These are phyloP conservation scores for Platismatia glauca DNA, from an alignment of 495 filamentous ascomycete species.

Conservation along the genomic window DNA sequence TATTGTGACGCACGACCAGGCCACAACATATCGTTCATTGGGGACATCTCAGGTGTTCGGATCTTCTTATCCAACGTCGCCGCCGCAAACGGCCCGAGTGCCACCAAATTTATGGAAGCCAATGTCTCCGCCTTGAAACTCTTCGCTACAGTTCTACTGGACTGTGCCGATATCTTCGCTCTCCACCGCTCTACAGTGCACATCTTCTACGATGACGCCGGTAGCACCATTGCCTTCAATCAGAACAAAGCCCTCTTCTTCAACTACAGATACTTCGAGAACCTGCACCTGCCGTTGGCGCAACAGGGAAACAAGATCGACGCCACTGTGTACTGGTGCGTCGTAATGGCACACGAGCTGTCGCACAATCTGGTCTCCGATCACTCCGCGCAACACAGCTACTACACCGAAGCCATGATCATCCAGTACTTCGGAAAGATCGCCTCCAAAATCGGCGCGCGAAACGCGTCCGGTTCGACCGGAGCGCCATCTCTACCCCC, in stretches of 20 bases:
- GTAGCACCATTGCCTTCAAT: conserved; percentile 90
- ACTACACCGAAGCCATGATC: conserved; percentile 58
- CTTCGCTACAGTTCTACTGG: conserved; percentile 63
- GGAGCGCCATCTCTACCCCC: not conserved
- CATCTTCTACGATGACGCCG: conserved; percentile 75
- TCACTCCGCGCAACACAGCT: conserved; percentile 76
- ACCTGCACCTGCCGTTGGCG: conserved; percentile 54
- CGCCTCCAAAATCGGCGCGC: conserved; percentile 31
- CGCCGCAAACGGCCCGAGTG: conserved; percentile 26
- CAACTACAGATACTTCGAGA: conserved; percentile 79
- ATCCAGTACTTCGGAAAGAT: conserved; percentile 46
- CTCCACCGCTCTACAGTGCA: conserved; percentile 61
- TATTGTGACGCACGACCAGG: conserved; percentile 80
- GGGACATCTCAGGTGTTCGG: conserved; percentile 59
- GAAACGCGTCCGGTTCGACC: not conserved
- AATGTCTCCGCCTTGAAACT: conserved; percentile 55
- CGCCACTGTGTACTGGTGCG: conserved; percentile 82
- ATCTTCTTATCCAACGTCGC: conserved; percentile 57
- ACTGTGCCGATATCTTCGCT: conserved; percentile 61
- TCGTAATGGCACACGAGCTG: conserved; percentile 83
- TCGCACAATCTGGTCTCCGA: conserved; percentile 82
- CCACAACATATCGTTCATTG: conserved; percentile 70
- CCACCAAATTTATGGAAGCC: conserved; percentile 48
- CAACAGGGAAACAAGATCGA: conserved; percentile 39
- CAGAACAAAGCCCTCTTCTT: conserved; percentile 78